These are phyloP conservation scores for Cerrena zonata DNA, from an alignment of 1,284 basidiomycete species.

Conservation along the genomic window DNA sequence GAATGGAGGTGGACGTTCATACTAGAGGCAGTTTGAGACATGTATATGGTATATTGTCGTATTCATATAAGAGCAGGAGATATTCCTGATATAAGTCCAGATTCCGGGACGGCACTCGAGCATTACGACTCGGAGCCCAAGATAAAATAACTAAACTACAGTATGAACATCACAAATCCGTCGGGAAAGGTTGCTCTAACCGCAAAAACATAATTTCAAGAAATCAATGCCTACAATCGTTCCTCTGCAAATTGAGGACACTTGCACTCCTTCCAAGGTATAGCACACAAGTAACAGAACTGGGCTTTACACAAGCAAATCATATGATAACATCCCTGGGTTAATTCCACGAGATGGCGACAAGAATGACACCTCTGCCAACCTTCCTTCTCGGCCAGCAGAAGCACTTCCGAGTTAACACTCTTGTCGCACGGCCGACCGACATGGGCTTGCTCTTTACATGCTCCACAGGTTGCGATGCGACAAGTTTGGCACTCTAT, in stretches of 20 bases:
- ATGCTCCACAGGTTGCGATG: slow-evolving; percentile 1
- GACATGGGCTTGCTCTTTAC: slow-evolving; percentile 12
- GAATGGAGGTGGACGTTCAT: too few species aligned
- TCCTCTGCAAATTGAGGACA: slow-evolving; percentile 16
- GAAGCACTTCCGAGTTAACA: slow-evolving; percentile 12
- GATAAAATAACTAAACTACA: too few species aligned
- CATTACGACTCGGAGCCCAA: too few species aligned
- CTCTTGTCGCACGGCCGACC: slow-evolving; percentile 7
- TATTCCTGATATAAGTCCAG: too few species aligned
- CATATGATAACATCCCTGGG: slow-evolving; percentile 20
- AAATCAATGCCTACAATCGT: background rate
- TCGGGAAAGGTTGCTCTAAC: too few species aligned
- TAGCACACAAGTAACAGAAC: slow-evolving; percentile 22
- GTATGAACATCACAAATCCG: too few species aligned
- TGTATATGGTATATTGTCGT: too few species aligned
- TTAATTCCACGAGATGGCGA: slow-evolving; percentile 17
- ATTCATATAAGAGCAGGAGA: too few species aligned
- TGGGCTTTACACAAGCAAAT: slow-evolving; percentile 17
- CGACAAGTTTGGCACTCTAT: slow-evolving; percentile 3
- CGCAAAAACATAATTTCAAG: background rate
- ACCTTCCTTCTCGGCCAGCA: slow-evolving; percentile 12
- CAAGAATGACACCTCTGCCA: slow-evolving; percentile 21
- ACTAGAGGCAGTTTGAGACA: too few species aligned
- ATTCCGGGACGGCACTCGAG: too few species aligned
- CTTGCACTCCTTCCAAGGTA: slow-evolving; percentile 14